Conservation (phyloP, 148 eudicot genomes). For the Polygonum maritimum region DNA sequence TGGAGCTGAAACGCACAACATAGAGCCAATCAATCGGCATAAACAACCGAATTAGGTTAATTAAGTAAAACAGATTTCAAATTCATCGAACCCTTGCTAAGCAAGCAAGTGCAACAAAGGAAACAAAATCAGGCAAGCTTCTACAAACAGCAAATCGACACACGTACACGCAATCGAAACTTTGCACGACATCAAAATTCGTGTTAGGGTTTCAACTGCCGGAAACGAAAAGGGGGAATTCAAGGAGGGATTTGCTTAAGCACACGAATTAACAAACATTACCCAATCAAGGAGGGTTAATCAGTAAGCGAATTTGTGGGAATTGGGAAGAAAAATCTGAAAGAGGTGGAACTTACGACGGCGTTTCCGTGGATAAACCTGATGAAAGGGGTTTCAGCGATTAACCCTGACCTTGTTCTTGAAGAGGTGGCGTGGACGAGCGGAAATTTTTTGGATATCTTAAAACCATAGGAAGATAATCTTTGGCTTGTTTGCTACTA, state of each 20-base stretch:
- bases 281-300: neutral
- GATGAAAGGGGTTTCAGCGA: neutral
- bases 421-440: neutral
- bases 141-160: neutral
- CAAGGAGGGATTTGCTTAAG: neutral
- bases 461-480: neutral
- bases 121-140: neutral
- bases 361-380: neutral
- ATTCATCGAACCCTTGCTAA: neutral
- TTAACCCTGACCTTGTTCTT: neutral
- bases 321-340: slow-evolving; percentile 2
- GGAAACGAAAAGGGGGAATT: neutral
- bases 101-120: neutral
- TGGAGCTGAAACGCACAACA: neutral
- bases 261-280: neutral
- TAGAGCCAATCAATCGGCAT: neutral
- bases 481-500: neutral
- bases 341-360: neutral
- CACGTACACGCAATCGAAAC: neutral
- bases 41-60: neutral
- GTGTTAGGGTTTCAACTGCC: slow-evolving; percentile 6
- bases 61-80: neutral
- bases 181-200: neutral
- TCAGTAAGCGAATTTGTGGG: neutral
- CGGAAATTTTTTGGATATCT: neutral